Evolutionary conservation across 192 early-diverging fungal species (phyloP), one percentile per base, ranked within the genome.

Genomic region (Umbelopsis sp.): DNA sequence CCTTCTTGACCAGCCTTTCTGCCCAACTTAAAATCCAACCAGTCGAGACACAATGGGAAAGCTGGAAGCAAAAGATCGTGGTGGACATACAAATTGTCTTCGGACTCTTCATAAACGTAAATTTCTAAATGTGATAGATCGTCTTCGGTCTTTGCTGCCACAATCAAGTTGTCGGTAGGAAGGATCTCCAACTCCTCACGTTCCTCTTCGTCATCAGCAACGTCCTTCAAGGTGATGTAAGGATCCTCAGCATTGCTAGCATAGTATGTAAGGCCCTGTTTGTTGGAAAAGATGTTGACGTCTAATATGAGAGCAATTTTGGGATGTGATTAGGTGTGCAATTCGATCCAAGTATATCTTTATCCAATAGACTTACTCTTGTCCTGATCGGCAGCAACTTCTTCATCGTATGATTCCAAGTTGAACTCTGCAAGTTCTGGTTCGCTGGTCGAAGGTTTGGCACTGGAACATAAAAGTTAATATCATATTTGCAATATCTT

Each of bases 41-140:
- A 98, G 80, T 98, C 97, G 74, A 98, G 69, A 67, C 93, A 94
- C 22, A 99, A 86, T 49, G 98, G 97, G 77, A 98, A 97, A 36
- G 93, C 87, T 41, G 98, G 95, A 20, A 99, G 82, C 95, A 98
- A 94, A 67, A 98, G 93, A 68, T 99, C 98, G 82, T 99, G 96
- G 78, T 98, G 96, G 21, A 97, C 94, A 80, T 97, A 99, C 62
- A 98, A 78, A 78, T 97, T 96, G n/a, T 89, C 88, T 45, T 88
- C 74, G 20, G 83, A 83, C 45, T 82, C 80, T 82, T 97, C 97
- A 73, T 94, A 97, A 5, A 98, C 80, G 53, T 96, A 96, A 11
- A 98, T 82, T 82, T 99, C 98, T 53, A 99, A 78, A 81, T 96
- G 95, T 65, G 94, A 96, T 34, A 99, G 89, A 24, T 98, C 95